A percentile compares a stretch with the other conserved stretches of the same genome.
These are phyloP conservation scores for Phaeoacremonium minimum DNA, from an alignment of 2,329 filamentous ascomycete genomes.

Conservation along the genomic window DNA sequence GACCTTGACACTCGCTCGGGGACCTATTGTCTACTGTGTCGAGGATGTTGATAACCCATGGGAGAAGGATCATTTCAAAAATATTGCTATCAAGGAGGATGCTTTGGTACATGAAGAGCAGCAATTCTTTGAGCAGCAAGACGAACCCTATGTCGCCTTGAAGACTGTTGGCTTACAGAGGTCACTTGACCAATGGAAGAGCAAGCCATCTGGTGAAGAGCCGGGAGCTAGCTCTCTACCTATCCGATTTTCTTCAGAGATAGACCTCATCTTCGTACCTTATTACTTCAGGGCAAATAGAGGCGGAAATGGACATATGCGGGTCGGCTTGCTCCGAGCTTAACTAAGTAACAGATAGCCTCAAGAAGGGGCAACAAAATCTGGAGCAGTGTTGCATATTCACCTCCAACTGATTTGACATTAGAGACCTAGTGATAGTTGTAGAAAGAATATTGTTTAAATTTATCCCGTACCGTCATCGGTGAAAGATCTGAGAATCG, in stretches of 20 bases:
- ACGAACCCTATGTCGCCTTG: slow-evolving; percentile 21
- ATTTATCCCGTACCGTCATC: too few relatives aligned
- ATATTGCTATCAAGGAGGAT: slow-evolving; percentile 21
- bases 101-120: slow-evolving; percentile 13
- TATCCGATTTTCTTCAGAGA: slow-evolving; percentile 10
- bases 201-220: slow-evolving; percentile 8
- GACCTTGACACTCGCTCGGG: slow-evolving; percentile 49
- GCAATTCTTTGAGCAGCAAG: slow-evolving; percentile 13
- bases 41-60: slow-evolving; percentile 55
- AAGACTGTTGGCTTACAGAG: slow-evolving; percentile 12
- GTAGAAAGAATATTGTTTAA: too few relatives aligned
- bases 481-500: too few relatives aligned
- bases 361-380: too few relatives aligned
- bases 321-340: slow-evolving; percentile 32
- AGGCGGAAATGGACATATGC: slow-evolving; percentile 49
- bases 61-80: slow-evolving; percentile 52
- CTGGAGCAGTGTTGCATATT: too few relatives aligned
- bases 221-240: slow-evolving; percentile 11
- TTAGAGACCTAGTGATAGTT: too few relatives aligned
- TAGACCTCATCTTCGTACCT: slow-evolving; percentile 44
- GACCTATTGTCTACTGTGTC: slow-evolving; percentile 56
- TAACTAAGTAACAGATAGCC: background rate
- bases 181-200: background rate
- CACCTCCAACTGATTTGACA: too few relatives aligned
- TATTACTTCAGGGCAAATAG: slow-evolving; percentile 53